Base-by-base conservation (phyloP, 1,284 basidiomycete genomes). In the Tetrapyrgos nigripes region DNA sequence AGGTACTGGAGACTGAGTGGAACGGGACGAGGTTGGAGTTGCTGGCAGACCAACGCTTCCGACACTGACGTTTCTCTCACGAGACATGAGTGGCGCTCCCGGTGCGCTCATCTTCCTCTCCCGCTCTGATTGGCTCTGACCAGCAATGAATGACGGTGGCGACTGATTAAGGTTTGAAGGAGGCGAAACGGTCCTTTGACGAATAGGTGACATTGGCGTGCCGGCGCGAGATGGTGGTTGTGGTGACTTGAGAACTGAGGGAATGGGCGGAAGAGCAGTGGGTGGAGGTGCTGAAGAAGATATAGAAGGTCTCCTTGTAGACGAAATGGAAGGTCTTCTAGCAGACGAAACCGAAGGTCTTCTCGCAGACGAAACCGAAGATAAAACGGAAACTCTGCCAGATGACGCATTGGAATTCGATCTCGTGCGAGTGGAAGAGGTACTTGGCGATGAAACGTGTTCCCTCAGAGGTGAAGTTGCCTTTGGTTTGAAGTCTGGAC, bases 61-160 rank as follows among this genome's bases (percentile, higher is more conserved):
- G n/a, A n/a, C n/a, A n/a, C n/a, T n/a, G n/a, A n/a, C n/a, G n/a
- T n/a, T n/a, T n/a, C n/a, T n/a, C n/a, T n/a, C n/a, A n/a, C n/a
- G n/a, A n/a, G n/a, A n/a, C n/a, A n/a, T n/a, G n/a, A n/a, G n/a
- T n/a, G n/a, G n/a, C n/a, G n/a, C n/a, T n/a, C n/a, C n/a, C n/a
- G n/a, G n/a, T n/a, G n/a, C 93, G 3, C 92, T 92, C 8, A 70
- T 83, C 66, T 88, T 86, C 17, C 91, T 93, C 67, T 93, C 86
- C 4, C 85, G 80, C 43, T 81, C 75, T 14, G 64, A 62, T 24
- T 61, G 62, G 21, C 60, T 50, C 45, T 57, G 35, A 43, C n/a
- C n/a, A 40, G 50, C 48, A 24, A 50, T 49, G n/a, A 35, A 23
- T 33, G 28, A 40, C 29, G 33, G 21, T n/a, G 49, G 55, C 19